A percentile compares a stretch with the other conserved stretches of the same genome.
These are phyloP conservation scores for Sclerotinia spermophila DNA, from an alignment of 2,329 filamentous ascomycete genomes.

Conservation along the genomic window DNA sequence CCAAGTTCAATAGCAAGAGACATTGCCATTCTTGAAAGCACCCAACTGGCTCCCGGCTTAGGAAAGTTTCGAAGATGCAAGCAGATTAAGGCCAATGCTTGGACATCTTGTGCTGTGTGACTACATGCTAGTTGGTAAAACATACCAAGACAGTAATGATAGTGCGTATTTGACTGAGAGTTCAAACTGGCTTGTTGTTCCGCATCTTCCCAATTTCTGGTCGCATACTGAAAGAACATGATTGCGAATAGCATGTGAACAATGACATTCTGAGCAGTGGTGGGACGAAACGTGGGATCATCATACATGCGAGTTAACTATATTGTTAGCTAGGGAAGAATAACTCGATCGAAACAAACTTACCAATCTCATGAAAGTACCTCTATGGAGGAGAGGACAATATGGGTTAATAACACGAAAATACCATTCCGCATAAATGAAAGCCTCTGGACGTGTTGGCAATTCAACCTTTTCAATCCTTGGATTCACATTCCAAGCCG, in stretches of 20 bases:
- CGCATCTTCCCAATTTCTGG: conserved; percentile 59
- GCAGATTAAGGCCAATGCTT: conserved; percentile 70
- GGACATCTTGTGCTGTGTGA: conserved; percentile 62
- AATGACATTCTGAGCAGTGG: conserved; percentile 62
- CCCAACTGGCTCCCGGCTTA: conserved; percentile 71
- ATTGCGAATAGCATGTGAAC: conserved; percentile 78
- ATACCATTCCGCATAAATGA: conserved; percentile 71
- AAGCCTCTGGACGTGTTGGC: conserved; percentile 60
- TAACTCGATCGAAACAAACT: conserved; percentile 30
- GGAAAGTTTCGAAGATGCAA: conserved; percentile 72
- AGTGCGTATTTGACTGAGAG: conserved; percentile 69
- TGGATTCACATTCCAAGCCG: conserved; percentile 58
- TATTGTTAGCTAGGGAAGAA: conserved; percentile 14
- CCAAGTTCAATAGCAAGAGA: conserved; percentile 70
- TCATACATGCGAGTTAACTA: conserved; percentile 66
- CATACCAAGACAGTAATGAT: conserved; percentile 69
- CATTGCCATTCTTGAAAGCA: conserved; percentile 62
- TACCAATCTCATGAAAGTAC: conserved; percentile 66
- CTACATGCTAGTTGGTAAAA: conserved; percentile 62
- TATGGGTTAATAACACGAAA: conserved; percentile 70
- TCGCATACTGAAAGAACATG: conserved; percentile 74
- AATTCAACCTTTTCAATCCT: conserved; percentile 54
- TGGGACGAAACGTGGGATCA: conserved; percentile 59
- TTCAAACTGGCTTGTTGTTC: conserved; percentile 54
- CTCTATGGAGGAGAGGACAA: conserved; percentile 72